Conservation (phyloP, 164 flowering plant genomes). For the Kalanchoe fedtschenkoi region DNA sequence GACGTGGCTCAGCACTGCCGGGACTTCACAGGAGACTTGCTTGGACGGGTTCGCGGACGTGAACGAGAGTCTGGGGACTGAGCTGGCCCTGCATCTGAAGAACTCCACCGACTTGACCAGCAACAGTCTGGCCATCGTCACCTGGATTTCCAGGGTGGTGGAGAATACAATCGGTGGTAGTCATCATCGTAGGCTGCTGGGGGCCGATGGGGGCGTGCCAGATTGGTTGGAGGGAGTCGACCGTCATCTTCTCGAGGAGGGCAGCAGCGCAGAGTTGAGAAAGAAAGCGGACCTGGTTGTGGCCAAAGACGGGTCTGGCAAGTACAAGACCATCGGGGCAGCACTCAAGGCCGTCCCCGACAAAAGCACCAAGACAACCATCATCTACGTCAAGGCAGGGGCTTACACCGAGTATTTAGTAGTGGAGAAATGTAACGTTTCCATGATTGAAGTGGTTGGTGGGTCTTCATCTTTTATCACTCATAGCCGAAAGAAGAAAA, state of each 20-base stretch:
- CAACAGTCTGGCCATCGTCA: conserved; percentile 53
- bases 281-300: conserved; percentile 32
- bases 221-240: conserved; percentile 30
- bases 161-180: conserved; percentile 18
- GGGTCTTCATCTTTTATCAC: too few relatives aligned
- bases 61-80: not conserved
- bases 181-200: conserved; percentile 2
- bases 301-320: conserved; percentile 47
- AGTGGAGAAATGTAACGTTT: too few relatives aligned
- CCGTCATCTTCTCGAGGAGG: conserved; percentile 28
- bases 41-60: conserved; percentile 37
- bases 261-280: conserved; percentile 8
- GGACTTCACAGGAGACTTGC: conserved; percentile 58
- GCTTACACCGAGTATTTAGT: conserved; percentile 45
- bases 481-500: too few relatives aligned
- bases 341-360: conserved; percentile 44
- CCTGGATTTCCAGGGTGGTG: conserved; percentile 14
- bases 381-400: conserved; percentile 64
- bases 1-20: conserved; percentile 66
- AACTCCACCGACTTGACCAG: conserved; percentile 45
- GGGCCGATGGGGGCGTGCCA: conserved; percentile 19
- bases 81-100: conserved; percentile 12
- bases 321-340: conserved; percentile 31
- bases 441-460: too few relatives aligned
- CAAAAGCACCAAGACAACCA: conserved; percentile 33